Base-by-base conservation (phyloP, 345 rosid species). In the Salix dunnii region DNA sequence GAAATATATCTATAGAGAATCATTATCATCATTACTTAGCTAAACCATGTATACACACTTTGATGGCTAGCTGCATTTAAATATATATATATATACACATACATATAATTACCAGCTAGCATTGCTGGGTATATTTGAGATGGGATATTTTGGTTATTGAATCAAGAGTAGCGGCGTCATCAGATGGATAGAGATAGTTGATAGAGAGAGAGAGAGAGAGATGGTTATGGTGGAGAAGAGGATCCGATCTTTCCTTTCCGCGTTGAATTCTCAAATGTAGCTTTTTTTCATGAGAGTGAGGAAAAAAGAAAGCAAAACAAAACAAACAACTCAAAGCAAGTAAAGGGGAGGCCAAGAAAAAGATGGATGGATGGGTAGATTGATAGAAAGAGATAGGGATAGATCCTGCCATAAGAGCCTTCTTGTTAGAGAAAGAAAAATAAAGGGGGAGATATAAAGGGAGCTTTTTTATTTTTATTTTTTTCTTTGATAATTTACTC, bases 191-290 rank as follows among this genome's bases (percentile, higher is more conserved):
- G 84, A 66, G 85, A 81, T 58, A 48, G 78, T 20, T 6, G 40
- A 21, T 72, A 68, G 61, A 61, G 69, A 66, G 64, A 71, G 31
- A 75, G 53, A 64, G 71, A 14, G 69, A 23, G 30, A 42, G 69
- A 40, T 73, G 79, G 77, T 51, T 72, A 53, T 76, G 76, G 71
- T 68, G 78, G 78, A 84, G 80, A 71, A 84, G 86, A 74, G 85
- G 86, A 86, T 86, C 86, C 75, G 63, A 83, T 83, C 80, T 86
- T 81, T 84, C 83, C 68, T 72, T 85, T 86, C 82, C 80, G 83
- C 83, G 78, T 84, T 84, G 81, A 87, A 82, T 80, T 77, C 84
- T 86, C 70, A 61, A 33, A 73, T 38, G n/a, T 38, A 62, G 27
- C 67, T 33, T 68, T 71, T 71, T 61, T 51, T 35, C 36, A 76